A percentile compares a stretch with the other conserved stretches of the same genome.
Conservation (phyloP, 768 basidiomycete genomes). For the Serendipita sp. region DNA sequence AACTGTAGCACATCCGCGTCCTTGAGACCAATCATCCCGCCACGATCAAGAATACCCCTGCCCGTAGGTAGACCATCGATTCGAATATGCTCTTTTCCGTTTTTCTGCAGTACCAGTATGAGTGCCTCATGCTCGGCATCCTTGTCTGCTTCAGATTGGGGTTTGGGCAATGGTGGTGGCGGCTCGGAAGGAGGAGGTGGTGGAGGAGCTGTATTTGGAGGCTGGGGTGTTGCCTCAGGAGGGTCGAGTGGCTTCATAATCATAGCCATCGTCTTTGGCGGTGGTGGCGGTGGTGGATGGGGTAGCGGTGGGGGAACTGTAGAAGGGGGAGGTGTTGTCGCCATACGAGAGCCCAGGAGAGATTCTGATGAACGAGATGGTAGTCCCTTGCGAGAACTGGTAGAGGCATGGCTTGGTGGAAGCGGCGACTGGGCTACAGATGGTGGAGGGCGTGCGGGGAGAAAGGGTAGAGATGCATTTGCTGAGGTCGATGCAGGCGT, state of each 20-base stretch:
- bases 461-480: too few species aligned
- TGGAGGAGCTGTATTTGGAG: neutral
- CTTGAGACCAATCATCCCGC: constrained; percentile 31
- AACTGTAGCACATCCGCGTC: constrained; percentile 57
- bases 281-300: constrained; percentile 26
- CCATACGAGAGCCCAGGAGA: neutral
- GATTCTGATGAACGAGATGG: neutral
- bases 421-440: neutral
- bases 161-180: neutral
- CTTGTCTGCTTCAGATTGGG: constrained; percentile 8
- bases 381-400: neutral
- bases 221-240: neutral
- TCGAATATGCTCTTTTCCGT: constrained; percentile 51
- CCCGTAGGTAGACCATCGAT: constrained; percentile 26
- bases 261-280: constrained; percentile 15
- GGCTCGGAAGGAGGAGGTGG: neutral
- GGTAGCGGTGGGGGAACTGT: constrained; percentile 28
- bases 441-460: neutral
- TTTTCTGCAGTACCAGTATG: constrained; percentile 38
- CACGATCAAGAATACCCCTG: constrained; percentile 17
- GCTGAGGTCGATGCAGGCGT: too few species aligned
- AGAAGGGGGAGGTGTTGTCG: constrained; percentile 16
- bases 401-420: neutral
- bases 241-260: too few species aligned
- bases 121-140: constrained; percentile 19